Percentiles rank a stretch among this genome's conserved stretches.
Conservation (phyloP, 2,329 filamentous ascomycete species). For the Paecilomyces sp. region DNA sequence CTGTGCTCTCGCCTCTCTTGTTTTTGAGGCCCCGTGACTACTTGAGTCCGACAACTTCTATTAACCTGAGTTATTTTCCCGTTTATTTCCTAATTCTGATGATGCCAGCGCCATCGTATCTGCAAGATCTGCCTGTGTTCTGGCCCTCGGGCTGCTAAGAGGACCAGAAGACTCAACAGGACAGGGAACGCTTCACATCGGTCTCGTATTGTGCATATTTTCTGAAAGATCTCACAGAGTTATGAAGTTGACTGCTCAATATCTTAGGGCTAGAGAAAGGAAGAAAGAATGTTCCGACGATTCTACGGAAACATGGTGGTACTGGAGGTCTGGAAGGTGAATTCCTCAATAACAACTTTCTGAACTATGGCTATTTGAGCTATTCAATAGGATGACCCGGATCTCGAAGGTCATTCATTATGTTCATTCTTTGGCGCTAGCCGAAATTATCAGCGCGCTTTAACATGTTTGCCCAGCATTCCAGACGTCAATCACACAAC, state of each 20-base stretch:
- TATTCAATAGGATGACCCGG: background rate
- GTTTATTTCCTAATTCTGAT: background rate
- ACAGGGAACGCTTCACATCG: background rate
- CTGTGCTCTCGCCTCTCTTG: background rate
- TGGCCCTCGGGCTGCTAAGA: background rate
- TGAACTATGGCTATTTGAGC: background rate
- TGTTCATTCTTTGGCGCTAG: background rate
- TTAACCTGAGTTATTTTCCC: background rate
- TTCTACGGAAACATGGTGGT: background rate
- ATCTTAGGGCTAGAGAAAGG: background rate
- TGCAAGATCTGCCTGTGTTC: background rate
- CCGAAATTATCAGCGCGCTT: background rate
- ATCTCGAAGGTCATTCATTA: background rate
- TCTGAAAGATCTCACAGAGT: background rate
- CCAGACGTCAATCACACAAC: background rate
- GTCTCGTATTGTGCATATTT: background rate
- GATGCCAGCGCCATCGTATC: background rate
- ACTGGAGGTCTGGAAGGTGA: background rate
- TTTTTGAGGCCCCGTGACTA: background rate
- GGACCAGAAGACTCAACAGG: background rate
- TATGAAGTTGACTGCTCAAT: background rate
- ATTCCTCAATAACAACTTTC: background rate
- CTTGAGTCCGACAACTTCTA: background rate
- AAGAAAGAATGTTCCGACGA: background rate
- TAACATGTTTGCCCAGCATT: background rate